Percentiles rank a stretch among this genome's conserved stretches.
Evolutionary conservation across 345 rosid genomes (phyloP).

Genomic region (Zanthoxylum bungeanum): DNA sequence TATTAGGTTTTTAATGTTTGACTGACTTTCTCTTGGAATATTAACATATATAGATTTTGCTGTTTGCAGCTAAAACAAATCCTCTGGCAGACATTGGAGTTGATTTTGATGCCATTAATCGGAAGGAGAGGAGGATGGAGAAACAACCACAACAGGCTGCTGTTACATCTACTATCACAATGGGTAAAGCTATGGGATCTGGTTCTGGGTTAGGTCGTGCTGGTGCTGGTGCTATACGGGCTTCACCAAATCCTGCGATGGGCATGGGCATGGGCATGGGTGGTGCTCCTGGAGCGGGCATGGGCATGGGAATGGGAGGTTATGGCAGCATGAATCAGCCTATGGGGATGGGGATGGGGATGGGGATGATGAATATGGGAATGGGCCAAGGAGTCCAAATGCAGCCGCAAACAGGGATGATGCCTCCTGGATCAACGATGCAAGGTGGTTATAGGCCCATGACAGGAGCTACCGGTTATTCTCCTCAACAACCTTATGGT

Average conservation of each 20-base stretch:
- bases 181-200: conserved; percentile 99
- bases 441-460: conserved; percentile 63
- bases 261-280: conserved; percentile 45
- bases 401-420: conserved; percentile 57
- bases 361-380: conserved; percentile 40
- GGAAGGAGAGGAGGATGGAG: conserved; percentile 87
- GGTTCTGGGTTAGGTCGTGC: conserved; percentile 93
- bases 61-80: conserved; percentile 76
- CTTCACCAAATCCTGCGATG: conserved; percentile 55
- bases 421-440: conserved; percentile 49
- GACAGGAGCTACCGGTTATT: conserved; percentile 72
- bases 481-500: conserved; percentile 77
- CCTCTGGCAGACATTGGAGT: conserved; percentile 90
- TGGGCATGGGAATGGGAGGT: conserved; percentile 53
- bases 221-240: conserved; percentile 59
- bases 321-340: conserved; percentile 43
- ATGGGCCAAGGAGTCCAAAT: conserved; percentile 63
- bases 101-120: conserved; percentile 87
- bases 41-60: conserved; percentile 10
- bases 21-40: too few species aligned
- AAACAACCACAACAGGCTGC: conserved; percentile 57
- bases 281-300: too few species aligned
- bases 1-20: background rate
- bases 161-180: conserved; percentile 68
- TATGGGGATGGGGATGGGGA: conserved; percentile 35